Base-by-base conservation (phyloP, 805 yeast species). In the Tetrapisispora phaffii region DNA sequence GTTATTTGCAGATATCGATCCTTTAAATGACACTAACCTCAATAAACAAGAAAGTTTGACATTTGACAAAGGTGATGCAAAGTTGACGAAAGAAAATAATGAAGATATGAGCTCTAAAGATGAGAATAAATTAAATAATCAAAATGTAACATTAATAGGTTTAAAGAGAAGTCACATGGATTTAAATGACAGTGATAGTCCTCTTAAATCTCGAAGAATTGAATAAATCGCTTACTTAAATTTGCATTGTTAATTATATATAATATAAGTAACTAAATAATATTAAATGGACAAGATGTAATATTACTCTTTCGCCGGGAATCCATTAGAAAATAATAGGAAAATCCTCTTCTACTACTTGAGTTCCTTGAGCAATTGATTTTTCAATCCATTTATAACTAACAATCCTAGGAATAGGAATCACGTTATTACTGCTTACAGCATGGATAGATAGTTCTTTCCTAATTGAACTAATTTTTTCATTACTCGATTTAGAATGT, bases 321-420 rank as follows among this genome's bases (percentile, higher is more conserved):
- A 15, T 32, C 13, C 4, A 4, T 38, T 26, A 38, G 19, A 17
- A 22, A 12, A 45, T 10, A 2, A 42, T 34, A 2, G 50, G 50
- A 20, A 45, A 65, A 41, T 60, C 62, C 44, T 64, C 68, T 28
- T 62, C 65, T 7, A 66, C 63, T 2, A 60, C 64, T 45, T 59
- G 59, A 10, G 44, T 39, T 4, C 51, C 50, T 41, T 62, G 65
- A 6, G 48, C 46, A 51, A 73, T 65, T 29, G 68, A 58, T 2
- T 53, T 52, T 22, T 48, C 41, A 1, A 73, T 51, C 77, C 78
- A 73, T 1, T 47, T 44, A 7, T 54, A 32, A 7, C 51, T 54
- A 1, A 71, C 75, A 15, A 71, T 54, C n/a, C 63, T 46, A 1
- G 65, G 63, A 1, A 67, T 54, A 17, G 47, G 34, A 5, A 55